These are phyloP conservation scores for Flaveria robusta DNA, from an alignment of 129 eudicot species.

Conservation along the genomic window DNA sequence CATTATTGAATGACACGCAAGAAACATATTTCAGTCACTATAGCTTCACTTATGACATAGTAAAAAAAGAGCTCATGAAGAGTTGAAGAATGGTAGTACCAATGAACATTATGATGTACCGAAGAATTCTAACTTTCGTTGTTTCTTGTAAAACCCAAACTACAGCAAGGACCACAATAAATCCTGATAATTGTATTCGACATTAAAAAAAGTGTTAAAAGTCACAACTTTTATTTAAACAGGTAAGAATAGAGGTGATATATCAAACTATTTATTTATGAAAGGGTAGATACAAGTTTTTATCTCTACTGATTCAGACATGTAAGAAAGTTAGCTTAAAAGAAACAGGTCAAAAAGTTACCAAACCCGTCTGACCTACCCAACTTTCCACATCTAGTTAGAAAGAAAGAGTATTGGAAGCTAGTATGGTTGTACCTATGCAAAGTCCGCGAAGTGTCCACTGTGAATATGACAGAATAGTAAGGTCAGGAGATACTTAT, in stretches of 20 bases:
- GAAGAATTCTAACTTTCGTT: constrained; percentile 54
- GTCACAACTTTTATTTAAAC: constrained; percentile 16
- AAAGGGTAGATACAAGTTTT: not conserved
- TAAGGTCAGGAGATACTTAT: constrained; percentile 12
- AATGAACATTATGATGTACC: constrained; percentile 56
- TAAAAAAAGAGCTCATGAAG: constrained; percentile 5
- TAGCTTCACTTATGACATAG: constrained; percentile 19
- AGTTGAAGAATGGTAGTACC: constrained; percentile 37
- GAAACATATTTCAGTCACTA: constrained; percentile 10
- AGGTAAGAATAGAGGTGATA: not conserved
- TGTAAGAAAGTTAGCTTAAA: not conserved
- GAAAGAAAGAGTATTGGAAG: constrained; percentile 1
- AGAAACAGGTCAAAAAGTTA: not conserved
- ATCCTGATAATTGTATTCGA: constrained; percentile 43
- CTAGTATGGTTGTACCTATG: constrained; percentile 34
- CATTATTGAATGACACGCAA: constrained; percentile 14
- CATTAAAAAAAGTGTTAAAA: constrained; percentile 10
- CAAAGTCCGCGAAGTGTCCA: constrained; percentile 66
- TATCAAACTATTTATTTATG: not conserved
- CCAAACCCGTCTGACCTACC: not conserved
- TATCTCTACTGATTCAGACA: not conserved
- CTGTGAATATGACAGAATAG: constrained; percentile 37
- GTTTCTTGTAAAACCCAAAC: constrained; percentile 71
- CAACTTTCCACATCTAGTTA: not conserved
- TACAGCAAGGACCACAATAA: constrained; percentile 51